These are phyloP conservation scores for Coemansia sp. DNA, from an alignment of 192 early-diverging fungal genomes.

Conservation along the genomic window DNA sequence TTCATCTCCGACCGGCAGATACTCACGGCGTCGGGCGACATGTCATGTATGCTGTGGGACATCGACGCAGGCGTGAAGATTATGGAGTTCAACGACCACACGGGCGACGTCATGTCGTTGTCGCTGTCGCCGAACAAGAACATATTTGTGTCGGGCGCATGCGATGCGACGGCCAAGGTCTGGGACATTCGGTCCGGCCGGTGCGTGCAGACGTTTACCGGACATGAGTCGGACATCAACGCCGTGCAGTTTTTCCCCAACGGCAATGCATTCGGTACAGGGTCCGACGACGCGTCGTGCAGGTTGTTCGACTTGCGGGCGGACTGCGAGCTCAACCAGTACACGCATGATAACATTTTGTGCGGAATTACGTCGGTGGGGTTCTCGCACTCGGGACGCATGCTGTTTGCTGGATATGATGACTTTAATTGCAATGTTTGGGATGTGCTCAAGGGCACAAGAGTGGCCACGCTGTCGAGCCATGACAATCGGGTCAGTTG, in stretches of 20 bases:
- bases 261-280: slow-evolving; percentile 96
- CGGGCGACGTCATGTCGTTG: slow-evolving; percentile 98
- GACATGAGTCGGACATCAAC: slow-evolving; percentile 99
- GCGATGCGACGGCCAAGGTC: slow-evolving; percentile 96
- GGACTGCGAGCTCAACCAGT: slow-evolving; percentile 96
- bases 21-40: slow-evolving; percentile 93
- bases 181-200: slow-evolving; percentile 97
- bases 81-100: slow-evolving; percentile 96
- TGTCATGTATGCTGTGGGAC: slow-evolving; percentile 99
- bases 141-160: slow-evolving; percentile 97
- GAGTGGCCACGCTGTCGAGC: slow-evolving; percentile 87
- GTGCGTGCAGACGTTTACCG: slow-evolving; percentile 97
- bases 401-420: slow-evolving; percentile 98
- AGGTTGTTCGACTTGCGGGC: slow-evolving; percentile 96
- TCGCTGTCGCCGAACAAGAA: slow-evolving; percentile 91
- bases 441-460: slow-evolving; percentile 96
- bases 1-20: slow-evolving; percentile 97
- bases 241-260: slow-evolving; percentile 99
- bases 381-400: slow-evolving; percentile 93
- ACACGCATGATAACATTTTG: slow-evolving; percentile 97
- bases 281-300: slow-evolving; percentile 98
- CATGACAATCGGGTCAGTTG: slow-evolving; percentile 98
- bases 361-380: slow-evolving; percentile 98
- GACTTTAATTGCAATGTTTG: slow-evolving; percentile 99
- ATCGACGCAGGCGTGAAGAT: slow-evolving; percentile 98